phyloP scores from a whole-genome alignment of 2,329 filamentous ascomycete species.

The Cladophialophora exuberans region DNA sequence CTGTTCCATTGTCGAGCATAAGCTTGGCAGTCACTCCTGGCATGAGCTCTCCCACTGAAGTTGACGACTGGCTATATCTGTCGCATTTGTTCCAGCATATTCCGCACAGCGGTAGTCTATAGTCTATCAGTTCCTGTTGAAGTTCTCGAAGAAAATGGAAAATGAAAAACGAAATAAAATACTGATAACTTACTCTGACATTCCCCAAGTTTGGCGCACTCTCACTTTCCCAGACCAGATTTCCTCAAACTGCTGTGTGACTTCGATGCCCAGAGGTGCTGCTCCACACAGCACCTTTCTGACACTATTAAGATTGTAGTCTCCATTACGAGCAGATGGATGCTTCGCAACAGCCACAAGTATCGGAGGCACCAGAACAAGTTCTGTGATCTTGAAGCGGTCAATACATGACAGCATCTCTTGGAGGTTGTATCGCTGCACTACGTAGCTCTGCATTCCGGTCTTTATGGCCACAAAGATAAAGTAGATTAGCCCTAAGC shows the following conservation, averaged over 20 bases:
- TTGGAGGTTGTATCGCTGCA: slow-evolving; percentile 16
- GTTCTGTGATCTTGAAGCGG: slow-evolving; percentile 55
- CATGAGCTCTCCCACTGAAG: slow-evolving; percentile 68
- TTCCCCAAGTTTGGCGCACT: slow-evolving; percentile 71
- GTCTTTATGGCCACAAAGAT: slow-evolving; percentile 6
- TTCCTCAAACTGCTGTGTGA: slow-evolving; percentile 54
- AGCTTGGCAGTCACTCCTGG: slow-evolving; percentile 62
- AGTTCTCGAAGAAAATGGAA: too few species aligned
- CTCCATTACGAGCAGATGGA: slow-evolving; percentile 12
- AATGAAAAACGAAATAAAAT: too few species aligned
- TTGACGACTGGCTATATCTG: slow-evolving; percentile 61
- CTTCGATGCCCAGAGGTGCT: slow-evolving; percentile 58
- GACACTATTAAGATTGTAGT: slow-evolving; percentile 13
- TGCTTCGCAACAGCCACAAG: slow-evolving; percentile 37
- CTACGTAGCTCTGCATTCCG: slow-evolving; percentile 6
- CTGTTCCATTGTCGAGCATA: slow-evolving; percentile 8
- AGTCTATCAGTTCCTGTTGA: background rate
- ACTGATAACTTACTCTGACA: slow-evolving; percentile 71
- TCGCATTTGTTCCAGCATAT: slow-evolving; percentile 38
- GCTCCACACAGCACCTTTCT: slow-evolving; percentile 38
- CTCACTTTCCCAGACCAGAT: slow-evolving; percentile 49
- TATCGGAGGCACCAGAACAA: slow-evolving; percentile 63
- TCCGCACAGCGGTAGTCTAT: background rate
- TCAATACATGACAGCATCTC: slow-evolving; percentile 13
- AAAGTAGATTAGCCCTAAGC: slow-evolving; percentile 12